phyloP scores from a whole-genome alignment of 2,329 filamentous ascomycete genomes.

The Nothophaeocryptopus gaeumannii region DNA sequence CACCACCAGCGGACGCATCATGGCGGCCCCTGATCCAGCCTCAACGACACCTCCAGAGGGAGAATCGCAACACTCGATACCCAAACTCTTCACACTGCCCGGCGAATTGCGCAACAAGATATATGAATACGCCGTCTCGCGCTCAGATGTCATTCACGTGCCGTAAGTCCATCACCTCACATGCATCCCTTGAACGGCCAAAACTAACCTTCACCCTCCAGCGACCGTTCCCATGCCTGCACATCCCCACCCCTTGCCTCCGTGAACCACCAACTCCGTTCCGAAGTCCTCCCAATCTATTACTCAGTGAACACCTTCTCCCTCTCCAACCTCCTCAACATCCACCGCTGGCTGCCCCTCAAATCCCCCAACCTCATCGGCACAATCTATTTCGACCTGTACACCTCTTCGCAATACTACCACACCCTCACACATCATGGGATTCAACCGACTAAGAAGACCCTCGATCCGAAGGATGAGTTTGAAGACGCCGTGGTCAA shows the following conservation, averaged over 20 bases:
- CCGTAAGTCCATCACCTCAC: too few species aligned
- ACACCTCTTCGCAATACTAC: background rate
- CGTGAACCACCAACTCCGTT: slow-evolving; percentile 4
- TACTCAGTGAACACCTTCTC: slow-evolving; percentile 5
- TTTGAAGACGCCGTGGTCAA: background rate
- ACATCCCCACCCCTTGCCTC: background rate
- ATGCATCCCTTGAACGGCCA: too few species aligned
- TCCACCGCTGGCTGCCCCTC: background rate
- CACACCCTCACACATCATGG: background rate
- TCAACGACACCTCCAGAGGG: too few species aligned
- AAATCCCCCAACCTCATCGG: background rate
- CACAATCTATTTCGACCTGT: background rate
- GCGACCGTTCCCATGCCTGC: background rate
- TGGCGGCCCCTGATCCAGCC: too few species aligned
- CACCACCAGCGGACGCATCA: too few species aligned
- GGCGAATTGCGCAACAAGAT: slow-evolving; percentile 6
- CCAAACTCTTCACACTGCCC: background rate
- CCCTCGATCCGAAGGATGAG: background rate
- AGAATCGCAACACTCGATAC: too few species aligned
- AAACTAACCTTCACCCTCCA: too few species aligned
- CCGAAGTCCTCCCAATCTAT: slow-evolving; percentile 6
- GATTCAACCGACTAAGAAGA: background rate
- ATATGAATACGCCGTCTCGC: slow-evolving; percentile 1
- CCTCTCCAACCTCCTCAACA: background rate
- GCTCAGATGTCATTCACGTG: too few species aligned